These are phyloP conservation scores for Davidsoniella neocaledoniae DNA, from an alignment of 2,329 filamentous ascomycete species.

Conservation along the genomic window DNA sequence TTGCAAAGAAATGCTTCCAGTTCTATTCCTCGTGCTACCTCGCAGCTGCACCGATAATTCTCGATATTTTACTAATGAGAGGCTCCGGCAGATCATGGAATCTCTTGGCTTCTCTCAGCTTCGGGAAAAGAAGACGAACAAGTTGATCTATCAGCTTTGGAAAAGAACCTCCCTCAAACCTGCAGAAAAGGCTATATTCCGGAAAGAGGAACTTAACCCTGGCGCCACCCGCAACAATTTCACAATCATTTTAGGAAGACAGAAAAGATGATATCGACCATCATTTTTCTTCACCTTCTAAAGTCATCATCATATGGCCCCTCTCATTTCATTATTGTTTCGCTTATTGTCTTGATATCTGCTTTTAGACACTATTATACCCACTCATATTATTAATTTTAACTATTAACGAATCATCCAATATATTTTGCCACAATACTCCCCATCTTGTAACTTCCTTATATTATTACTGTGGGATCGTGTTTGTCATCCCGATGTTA, in stretches of 20 bases:
- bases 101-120: conserved; percentile 54
- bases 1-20: conserved; percentile 34
- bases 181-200: conserved; percentile 26
- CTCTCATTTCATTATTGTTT: not conserved
- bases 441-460: too few species aligned
- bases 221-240: conserved; percentile 80
- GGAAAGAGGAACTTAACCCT: conserved; percentile 62
- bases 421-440: too few species aligned
- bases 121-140: conserved; percentile 57
- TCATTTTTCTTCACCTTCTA: not conserved
- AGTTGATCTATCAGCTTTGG: conserved; percentile 87
- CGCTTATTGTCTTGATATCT: not conserved
- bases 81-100: conserved; percentile 56
- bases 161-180: conserved; percentile 23
- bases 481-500: too few species aligned
- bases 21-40: conserved; percentile 77
- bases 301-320: too few species aligned
- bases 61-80: conserved; percentile 62
- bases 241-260: conserved; percentile 47
- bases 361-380: too few species aligned
- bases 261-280: not conserved
- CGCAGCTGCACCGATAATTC: conserved; percentile 80
- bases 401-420: too few species aligned
- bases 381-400: too few species aligned
- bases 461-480: too few species aligned